Base-by-base conservation (phyloP, 768 basidiomycete species). In the Amanita brunnescens region DNA sequence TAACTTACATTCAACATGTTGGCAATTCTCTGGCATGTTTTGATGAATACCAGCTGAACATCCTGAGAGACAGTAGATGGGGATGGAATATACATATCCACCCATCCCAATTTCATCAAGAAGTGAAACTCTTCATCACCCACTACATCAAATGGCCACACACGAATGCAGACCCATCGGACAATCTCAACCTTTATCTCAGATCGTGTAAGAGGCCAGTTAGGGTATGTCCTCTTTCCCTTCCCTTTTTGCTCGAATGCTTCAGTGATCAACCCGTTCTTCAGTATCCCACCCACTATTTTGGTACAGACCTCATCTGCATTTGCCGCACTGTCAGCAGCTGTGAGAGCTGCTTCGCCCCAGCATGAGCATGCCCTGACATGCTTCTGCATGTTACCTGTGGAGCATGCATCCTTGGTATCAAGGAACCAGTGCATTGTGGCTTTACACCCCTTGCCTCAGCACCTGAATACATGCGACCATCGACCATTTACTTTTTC, bases 231-330 rank as follows among this genome's bases (percentile, higher is more conserved):
- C 18, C 45, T 46, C 38, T 41, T 47, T 12, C 20, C 33, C 41
- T 63, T 64, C 0, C 60, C 61, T 7, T 57, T 60, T n/a, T 1
- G n/a, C n/a, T n/a, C n/a, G n/a, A n/a, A n/a, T n/a, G n/a, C n/a
- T 0, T 58, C 47, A 0, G 60, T 66, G 8, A 69, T 67, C 51
- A 56, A 57, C 2, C 61, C 49, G 24, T 61, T 48, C 13, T 40
- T 20, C 9, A 43, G 13, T 7, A 20, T 24, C 6, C 30, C 39
- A 14, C 41, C 32, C 34, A 38, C 6, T 42, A 42, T 18, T 47
- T 20, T 38, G 6, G 53, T 49, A 1, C 53, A 45, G 9, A 51
- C 56, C n/a, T 52, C 54, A 13, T 46, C 35, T 6, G 47, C 37
- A 34, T 55, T 34, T 14, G n/a, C 37, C n/a, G n/a, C n/a, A n/a